These are phyloP conservation scores for Exophiala sp. DNA, from an alignment of 2,329 filamentous ascomycete genomes.

Conservation along the genomic window DNA sequence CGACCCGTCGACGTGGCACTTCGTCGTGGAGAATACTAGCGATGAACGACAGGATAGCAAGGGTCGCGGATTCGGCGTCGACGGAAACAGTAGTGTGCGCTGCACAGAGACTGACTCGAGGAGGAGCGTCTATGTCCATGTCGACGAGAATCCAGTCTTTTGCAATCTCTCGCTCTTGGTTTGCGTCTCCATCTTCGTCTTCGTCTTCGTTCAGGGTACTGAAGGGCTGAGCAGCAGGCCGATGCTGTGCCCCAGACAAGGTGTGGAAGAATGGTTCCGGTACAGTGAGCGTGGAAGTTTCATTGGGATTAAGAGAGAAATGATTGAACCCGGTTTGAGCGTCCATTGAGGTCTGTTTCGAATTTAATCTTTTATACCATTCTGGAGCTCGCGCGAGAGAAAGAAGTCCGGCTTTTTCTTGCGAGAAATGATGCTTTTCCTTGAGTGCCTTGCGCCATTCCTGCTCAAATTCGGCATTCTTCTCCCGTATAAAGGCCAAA, in stretches of 20 bases:
- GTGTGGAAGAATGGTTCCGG: too few relatives aligned
- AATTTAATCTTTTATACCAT: too few relatives aligned
- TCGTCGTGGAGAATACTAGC: conserved; percentile 14
- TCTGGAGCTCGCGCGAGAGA: too few relatives aligned
- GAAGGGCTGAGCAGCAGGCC: too few relatives aligned
- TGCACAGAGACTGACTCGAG: conserved; percentile 19
- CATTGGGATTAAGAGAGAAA: too few relatives aligned
- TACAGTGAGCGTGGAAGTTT: too few relatives aligned
- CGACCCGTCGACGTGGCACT: conserved; percentile 9
- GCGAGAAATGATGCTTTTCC: too few relatives aligned
- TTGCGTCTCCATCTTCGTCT: neutral
- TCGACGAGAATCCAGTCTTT: neutral
- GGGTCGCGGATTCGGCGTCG: conserved; percentile 21
- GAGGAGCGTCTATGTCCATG: neutral
- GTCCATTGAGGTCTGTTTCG: too few relatives aligned
- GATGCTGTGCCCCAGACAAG: too few relatives aligned
- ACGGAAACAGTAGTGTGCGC: conserved; percentile 20
- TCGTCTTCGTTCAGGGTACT: neutral
- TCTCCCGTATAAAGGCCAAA: conserved; percentile 12
- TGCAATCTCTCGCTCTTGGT: neutral
- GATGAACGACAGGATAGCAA: conserved; percentile 21
- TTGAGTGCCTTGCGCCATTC: neutral
- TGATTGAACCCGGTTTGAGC: too few relatives aligned
- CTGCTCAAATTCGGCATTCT: conserved; percentile 8
- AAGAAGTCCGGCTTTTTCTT: too few relatives aligned